Percentiles rank a stretch among this genome's conserved stretches.
phyloP scores from a whole-genome alignment of 2,329 filamentous ascomycete species.

The Penicillium hordei region DNA sequence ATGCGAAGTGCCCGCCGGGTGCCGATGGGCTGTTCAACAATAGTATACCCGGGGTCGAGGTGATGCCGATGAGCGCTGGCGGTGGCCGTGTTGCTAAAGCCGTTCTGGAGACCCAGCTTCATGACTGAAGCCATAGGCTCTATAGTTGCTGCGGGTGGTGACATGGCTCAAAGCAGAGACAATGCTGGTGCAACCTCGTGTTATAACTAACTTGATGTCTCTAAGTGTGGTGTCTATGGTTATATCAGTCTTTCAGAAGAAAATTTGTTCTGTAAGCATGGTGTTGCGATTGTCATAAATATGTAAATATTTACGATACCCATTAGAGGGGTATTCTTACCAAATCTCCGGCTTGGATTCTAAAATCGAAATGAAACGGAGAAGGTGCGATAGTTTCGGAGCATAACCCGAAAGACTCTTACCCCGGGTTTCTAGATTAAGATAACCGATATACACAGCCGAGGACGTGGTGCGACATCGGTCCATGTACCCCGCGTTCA shows the following conservation, averaged over 20 bases:
- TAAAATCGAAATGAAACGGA: not conserved
- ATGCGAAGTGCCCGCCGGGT: constrained; percentile 13
- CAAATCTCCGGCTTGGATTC: not conserved
- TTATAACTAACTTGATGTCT: too few species aligned
- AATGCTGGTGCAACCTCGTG: not conserved
- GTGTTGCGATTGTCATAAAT: not conserved
- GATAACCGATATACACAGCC: not conserved
- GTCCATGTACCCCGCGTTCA: not conserved
- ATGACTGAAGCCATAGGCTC: not conserved
- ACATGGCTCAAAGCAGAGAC: not conserved
- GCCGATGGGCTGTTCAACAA: constrained; percentile 5
- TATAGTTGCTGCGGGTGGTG: not conserved
- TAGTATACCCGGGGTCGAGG: not conserved
- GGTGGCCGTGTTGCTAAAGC: not conserved
- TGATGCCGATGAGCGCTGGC: not conserved
- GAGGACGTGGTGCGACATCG: not conserved
- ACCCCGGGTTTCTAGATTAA: not conserved
- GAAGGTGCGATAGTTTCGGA: not conserved
- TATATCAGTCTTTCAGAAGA: not conserved
- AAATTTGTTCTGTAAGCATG: not conserved
- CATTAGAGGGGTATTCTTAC: not conserved
- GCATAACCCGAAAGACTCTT: not conserved
- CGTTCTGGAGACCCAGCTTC: not conserved
- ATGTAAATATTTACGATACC: not conserved
- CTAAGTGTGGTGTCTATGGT: not conserved